Percentiles rank a stretch among this genome's conserved stretches.
Evolutionary conservation across 495 filamentous ascomycete species (phyloP).

Genomic region (Penicillium ochrochloron): DNA sequence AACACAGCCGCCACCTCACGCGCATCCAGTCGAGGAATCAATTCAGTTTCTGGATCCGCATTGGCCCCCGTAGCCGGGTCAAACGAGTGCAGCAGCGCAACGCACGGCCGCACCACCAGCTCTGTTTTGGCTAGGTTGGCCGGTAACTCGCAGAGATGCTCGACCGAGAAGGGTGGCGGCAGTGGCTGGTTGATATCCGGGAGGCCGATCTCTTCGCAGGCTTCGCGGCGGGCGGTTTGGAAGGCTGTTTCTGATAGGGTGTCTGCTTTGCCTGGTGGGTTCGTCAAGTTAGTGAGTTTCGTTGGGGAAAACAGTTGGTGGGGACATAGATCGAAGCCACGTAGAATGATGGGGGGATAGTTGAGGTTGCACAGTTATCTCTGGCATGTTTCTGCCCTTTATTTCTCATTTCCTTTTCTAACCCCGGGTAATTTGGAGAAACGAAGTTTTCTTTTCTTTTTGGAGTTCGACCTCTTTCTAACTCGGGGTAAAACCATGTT

Average conservation of each 20-base stretch:
- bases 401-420: background rate
- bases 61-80: constrained; percentile 41
- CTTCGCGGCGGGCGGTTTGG: constrained; percentile 84
- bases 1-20: constrained; percentile 92
- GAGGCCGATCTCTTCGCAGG: constrained; percentile 88
- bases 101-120: constrained; percentile 81
- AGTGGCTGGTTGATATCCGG: constrained; percentile 66
- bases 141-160: constrained; percentile 84
- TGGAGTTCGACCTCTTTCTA: background rate
- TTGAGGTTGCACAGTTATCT: constrained; percentile 1
- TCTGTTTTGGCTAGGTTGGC: constrained; percentile 79
- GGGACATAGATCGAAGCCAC: background rate
- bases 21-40: constrained; percentile 80
- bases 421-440: background rate
- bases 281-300: background rate
- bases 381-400: background rate
- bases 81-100: constrained; percentile 75
- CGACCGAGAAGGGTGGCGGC: constrained; percentile 73
- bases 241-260: constrained; percentile 56
- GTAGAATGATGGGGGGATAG: background rate
- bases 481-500: background rate
- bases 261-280: constrained; percentile 53
- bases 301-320: background rate
- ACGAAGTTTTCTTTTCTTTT: constrained; percentile 2
- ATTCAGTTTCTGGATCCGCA: constrained; percentile 64